These are phyloP conservation scores for Clarireedia paspali DNA, from an alignment of 2,329 filamentous ascomycete genomes.

Conservation along the genomic window DNA sequence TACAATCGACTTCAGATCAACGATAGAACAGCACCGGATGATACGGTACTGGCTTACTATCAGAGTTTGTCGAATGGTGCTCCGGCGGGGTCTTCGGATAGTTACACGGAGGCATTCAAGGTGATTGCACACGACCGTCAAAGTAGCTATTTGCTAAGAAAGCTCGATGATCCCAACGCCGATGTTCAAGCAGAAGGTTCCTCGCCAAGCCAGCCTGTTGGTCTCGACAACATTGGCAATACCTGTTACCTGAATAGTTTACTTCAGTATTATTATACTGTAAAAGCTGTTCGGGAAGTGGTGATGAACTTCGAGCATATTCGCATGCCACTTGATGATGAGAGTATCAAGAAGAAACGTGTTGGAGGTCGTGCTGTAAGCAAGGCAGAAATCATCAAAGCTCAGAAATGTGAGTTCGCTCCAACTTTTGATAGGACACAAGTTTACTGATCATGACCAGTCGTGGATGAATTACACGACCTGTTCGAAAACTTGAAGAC, in stretches of 20 bases:
- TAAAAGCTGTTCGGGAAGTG: conserved; percentile 72
- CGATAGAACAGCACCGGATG: conserved; percentile 22
- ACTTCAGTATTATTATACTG: conserved; percentile 88
- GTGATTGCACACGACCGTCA: conserved; percentile 27
- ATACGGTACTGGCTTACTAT: conserved; percentile 28
- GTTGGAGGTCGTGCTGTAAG: conserved; percentile 68
- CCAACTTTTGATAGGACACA: conserved; percentile 4
- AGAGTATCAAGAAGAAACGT: conserved; percentile 55
- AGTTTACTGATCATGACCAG: conserved; percentile 35
- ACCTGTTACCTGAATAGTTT: conserved; percentile 98
- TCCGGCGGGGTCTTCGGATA: conserved; percentile 26
- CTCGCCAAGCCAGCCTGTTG: conserved; percentile 62
- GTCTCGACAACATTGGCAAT: conserved; percentile 88
- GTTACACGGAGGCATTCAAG: conserved; percentile 26
- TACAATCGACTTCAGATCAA: conserved; percentile 28
- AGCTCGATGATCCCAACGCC: conserved; percentile 29
- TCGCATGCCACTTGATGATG: conserved; percentile 59
- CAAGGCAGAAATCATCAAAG: conserved; percentile 46
- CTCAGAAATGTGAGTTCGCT: conserved; percentile 62
- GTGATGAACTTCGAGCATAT: conserved; percentile 68
- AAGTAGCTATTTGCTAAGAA: conserved; percentile 27
- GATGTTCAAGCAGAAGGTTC: conserved; percentile 20
- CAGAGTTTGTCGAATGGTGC: conserved; percentile 23
- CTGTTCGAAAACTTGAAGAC: conserved; percentile 66
- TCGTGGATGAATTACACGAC: conserved; percentile 63